Conservation (phyloP, 2,329 filamentous ascomycete genomes). For the Ambrosiella beaveri region DNA sequence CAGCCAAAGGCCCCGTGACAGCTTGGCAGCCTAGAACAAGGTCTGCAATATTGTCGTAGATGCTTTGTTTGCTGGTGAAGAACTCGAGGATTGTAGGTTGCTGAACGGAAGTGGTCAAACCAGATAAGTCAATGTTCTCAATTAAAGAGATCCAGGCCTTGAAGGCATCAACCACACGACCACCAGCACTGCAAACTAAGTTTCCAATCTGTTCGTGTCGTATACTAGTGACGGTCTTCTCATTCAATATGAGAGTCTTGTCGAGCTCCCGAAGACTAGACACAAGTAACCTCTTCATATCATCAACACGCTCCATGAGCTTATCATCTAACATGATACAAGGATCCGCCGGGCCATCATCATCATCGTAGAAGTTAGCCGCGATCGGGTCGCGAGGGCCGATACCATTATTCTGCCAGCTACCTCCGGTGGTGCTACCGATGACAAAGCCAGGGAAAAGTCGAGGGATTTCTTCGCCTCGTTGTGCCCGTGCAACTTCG, state of each 20-base stretch:
- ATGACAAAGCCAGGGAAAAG: slow-evolving; percentile 85
- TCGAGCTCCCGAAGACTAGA: slow-evolving; percentile 75
- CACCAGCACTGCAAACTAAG: slow-evolving; percentile 59
- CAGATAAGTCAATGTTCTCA: slow-evolving; percentile 78
- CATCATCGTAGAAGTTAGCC: slow-evolving; percentile 73
- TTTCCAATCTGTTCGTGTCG: slow-evolving; percentile 69
- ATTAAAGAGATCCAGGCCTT: slow-evolving; percentile 78
- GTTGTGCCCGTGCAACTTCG: slow-evolving; percentile 81
- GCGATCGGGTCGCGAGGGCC: slow-evolving; percentile 52
- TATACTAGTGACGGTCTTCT: slow-evolving; percentile 65
- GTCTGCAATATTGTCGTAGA: slow-evolving; percentile 88
- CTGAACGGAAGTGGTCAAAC: slow-evolving; percentile 60
- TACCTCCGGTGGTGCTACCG: slow-evolving; percentile 66
- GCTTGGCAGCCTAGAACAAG: slow-evolving; percentile 75
- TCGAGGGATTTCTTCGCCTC: slow-evolving; percentile 84
- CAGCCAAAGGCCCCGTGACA: slow-evolving; percentile 75
- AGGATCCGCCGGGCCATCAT: slow-evolving; percentile 55
- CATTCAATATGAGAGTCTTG: slow-evolving; percentile 58
- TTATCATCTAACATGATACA: slow-evolving; percentile 57
- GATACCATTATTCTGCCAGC: slow-evolving; percentile 62
- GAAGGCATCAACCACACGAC: slow-evolving; percentile 72
- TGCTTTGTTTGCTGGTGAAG: slow-evolving; percentile 72
- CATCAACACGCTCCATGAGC: slow-evolving; percentile 67
- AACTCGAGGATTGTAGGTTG: slow-evolving; percentile 79
- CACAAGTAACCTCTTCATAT: slow-evolving; percentile 70